phyloP scores from a whole-genome alignment of 2,329 filamentous ascomycete species.

The Colletotrichum sp. region DNA sequence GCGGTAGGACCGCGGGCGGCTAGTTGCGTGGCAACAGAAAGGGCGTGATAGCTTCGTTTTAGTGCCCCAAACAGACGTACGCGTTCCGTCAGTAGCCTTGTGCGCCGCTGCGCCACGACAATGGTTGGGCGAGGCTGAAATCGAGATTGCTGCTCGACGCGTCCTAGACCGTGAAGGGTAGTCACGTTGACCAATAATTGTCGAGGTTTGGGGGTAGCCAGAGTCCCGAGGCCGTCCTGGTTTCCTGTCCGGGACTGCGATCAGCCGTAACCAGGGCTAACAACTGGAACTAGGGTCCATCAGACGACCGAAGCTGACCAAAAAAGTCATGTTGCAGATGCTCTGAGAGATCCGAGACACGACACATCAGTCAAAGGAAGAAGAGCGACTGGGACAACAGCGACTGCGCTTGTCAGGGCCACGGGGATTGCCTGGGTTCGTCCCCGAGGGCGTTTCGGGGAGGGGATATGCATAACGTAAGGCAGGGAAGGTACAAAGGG shows the following conservation, averaged over 20 bases:
- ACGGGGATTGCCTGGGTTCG: neutral
- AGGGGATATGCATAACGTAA: neutral
- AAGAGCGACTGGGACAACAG: neutral
- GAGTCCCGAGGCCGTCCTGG: neutral
- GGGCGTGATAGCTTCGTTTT: neutral
- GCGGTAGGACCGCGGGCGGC: neutral
- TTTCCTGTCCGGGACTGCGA: neutral
- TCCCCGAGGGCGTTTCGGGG: neutral
- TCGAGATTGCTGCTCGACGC: neutral
- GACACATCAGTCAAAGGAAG: neutral
- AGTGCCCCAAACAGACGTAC: neutral
- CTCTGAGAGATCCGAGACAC: neutral
- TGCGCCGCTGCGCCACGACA: neutral
- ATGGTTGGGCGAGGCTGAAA: neutral
- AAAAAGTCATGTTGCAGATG: conserved; percentile 8
- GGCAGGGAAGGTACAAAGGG: neutral
- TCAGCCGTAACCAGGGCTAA: neutral
- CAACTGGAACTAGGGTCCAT: neutral
- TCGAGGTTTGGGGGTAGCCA: neutral
- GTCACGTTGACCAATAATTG: neutral
- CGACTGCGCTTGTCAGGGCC: neutral
- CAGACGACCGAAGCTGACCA: neutral
- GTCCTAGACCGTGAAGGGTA: neutral
- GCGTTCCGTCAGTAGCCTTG: neutral
- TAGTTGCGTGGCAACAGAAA: neutral